phyloP scores from a whole-genome alignment of 805 yeast species.

The Isabelozyma heimii region DNA sequence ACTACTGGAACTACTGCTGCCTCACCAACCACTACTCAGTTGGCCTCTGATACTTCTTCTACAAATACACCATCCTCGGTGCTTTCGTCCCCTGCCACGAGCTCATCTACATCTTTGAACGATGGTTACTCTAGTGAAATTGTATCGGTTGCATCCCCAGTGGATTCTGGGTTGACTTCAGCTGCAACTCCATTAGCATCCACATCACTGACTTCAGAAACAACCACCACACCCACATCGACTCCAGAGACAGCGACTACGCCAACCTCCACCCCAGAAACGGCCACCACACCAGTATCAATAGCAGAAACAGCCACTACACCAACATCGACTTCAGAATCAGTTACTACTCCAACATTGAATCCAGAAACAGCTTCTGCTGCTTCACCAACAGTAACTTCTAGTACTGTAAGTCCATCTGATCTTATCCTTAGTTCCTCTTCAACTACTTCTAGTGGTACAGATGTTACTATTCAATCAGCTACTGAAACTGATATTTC shows the following conservation, averaged over 20 bases:
- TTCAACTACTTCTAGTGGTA: slow-evolving; percentile 1
- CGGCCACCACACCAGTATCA: background rate
- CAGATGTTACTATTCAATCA: slow-evolving; percentile 2
- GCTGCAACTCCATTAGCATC: background rate
- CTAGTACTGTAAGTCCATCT: background rate
- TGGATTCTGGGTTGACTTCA: background rate
- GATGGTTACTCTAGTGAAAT: background rate
- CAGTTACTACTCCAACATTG: background rate
- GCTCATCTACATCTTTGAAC: background rate
- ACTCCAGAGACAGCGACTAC: slow-evolving; percentile 2
- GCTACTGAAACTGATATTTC: slow-evolving; percentile 1
- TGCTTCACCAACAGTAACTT: background rate
- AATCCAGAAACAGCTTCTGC: background rate
- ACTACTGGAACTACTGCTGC: background rate
- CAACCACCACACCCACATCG: background rate
- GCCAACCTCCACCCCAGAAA: background rate
- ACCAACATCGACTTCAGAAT: background rate
- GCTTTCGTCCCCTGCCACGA: background rate
- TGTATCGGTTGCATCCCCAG: background rate
- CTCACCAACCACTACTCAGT: slow-evolving; percentile 1
- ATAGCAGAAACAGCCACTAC: background rate
- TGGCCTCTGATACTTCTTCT: background rate
- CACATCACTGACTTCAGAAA: background rate
- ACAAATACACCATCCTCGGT: background rate
- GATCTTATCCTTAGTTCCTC: background rate